Evolutionary conservation across 2,329 filamentous ascomycete species (phyloP).

Genomic region (Paraphoma chrysanthemicola): DNA sequence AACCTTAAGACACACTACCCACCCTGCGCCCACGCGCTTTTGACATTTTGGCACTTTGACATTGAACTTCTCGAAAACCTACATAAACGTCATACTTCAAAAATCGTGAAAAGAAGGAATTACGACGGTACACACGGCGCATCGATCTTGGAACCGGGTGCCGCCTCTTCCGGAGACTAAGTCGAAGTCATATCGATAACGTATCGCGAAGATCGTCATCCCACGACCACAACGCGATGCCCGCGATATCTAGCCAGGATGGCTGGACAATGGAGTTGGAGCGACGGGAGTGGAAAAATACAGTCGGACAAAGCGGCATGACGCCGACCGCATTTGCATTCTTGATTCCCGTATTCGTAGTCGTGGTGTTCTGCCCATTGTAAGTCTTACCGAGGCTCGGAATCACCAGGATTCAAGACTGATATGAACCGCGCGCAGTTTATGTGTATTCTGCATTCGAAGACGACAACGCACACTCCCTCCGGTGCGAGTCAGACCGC

Average conservation of each 20-base stretch:
- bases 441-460: constrained; percentile 31
- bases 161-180: constrained; percentile 1
- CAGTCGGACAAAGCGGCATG: constrained; percentile 26
- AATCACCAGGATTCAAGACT: not conserved
- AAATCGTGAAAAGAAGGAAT: no score
- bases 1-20: no score
- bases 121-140: no score
- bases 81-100: no score
- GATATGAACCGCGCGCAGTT: constrained; percentile 7
- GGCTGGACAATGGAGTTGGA: constrained; percentile 4
- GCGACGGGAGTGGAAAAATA: constrained; percentile 21
- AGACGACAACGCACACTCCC: constrained; percentile 15
- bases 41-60: no score
- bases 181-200: not conserved
- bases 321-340: constrained; percentile 39
- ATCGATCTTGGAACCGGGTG: not conserved
- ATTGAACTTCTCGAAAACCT: no score
- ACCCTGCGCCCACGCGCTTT: no score
- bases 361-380: constrained; percentile 38
- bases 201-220: not conserved
- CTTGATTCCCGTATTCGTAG: constrained; percentile 35
- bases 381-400: constrained; percentile 16
- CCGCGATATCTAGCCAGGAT: constrained; percentile 12
- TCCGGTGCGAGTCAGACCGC: not conserved
- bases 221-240: constrained; percentile 10